Evolutionary conservation across 768 basidiomycete genomes (phyloP), one percentile per base, ranked within the genome.

Genomic region (Psilocybe cyanescens): DNA sequence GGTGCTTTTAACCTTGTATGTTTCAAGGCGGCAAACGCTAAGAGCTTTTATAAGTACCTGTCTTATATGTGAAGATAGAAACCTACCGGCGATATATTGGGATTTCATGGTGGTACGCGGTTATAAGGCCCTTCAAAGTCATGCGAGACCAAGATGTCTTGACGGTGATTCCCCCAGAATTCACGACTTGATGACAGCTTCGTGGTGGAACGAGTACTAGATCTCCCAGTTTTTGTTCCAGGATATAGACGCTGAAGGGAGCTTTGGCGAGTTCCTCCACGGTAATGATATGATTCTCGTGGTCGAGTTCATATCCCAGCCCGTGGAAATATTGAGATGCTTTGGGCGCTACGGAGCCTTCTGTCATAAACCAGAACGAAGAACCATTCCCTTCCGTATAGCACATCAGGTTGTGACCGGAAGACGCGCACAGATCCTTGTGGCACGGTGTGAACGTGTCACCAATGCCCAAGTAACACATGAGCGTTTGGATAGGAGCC

Each of bases 71-170:
- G 45, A 57, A 6, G 17, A 11, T 39, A 53, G 29, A 56, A 3
- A 58, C 77, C 60, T 59, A 92, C 93, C 93, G 81, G 70, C 86
- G 84, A 71, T 94, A 95, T 12, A 95, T 82, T 0, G 90, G 90
- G 35, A 95, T 78, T 64, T 95, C 93, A 47, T 90, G 83, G 67
- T 85, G 82, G 33, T 90, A 77, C 2, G 92, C 89, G 0, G 79
- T 76, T 44, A 72, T 70, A 12, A 92, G 71, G 3, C 90, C 88
- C 50, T 75, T 70, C 29, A 90, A 67, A 6, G 90, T 89, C 91
- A 95, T 94, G 49, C 93, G 80, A 1, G 92, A 94, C 93, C 93
- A 95, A 1, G 90, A 90, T 3, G 87, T 86, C 74, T 95, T 95
- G 71, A 94, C 79, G 0, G 91, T 92, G 24, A 95, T 81, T 11